These are phyloP conservation scores for Coniochaeta prunicola DNA, from an alignment of 2,329 filamentous ascomycete genomes.

Conservation along the genomic window DNA sequence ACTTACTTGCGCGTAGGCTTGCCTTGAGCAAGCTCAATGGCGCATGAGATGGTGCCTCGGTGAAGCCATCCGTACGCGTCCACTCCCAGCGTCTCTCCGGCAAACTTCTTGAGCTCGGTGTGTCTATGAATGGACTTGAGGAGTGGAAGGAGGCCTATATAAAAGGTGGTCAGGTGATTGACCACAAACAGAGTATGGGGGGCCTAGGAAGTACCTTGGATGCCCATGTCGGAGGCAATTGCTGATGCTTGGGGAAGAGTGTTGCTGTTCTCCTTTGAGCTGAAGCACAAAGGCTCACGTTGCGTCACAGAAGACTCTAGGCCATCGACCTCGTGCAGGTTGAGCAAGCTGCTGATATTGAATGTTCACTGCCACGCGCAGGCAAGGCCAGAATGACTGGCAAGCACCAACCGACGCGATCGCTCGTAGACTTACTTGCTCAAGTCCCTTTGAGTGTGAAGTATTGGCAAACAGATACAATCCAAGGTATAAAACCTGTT, in stretches of 20 bases:
- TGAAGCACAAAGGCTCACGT: background rate
- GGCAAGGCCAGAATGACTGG: background rate
- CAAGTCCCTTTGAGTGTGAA: background rate
- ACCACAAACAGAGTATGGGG: no score
- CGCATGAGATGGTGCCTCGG: slow-evolving; percentile 82
- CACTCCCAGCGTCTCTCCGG: slow-evolving; percentile 83
- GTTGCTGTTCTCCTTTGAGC: background rate
- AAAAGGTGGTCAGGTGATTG: background rate
- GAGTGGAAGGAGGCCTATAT: slow-evolving; percentile 72
- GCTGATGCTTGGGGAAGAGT: background rate
- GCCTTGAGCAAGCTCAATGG: slow-evolving; percentile 80
- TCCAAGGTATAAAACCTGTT: background rate
- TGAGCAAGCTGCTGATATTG: background rate
- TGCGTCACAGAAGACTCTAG: background rate
- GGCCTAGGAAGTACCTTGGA: slow-evolving; percentile 12
- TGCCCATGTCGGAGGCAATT: slow-evolving; percentile 12
- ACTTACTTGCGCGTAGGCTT: slow-evolving; percentile 81
- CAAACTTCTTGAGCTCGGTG: slow-evolving; percentile 77
- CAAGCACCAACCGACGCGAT: background rate
- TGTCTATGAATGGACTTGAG: slow-evolving; percentile 95
- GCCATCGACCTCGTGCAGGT: background rate
- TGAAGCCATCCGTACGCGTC: slow-evolving; percentile 99
- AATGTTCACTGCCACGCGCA: background rate
- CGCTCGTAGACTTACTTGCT: background rate
- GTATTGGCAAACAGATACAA: background rate